A percentile compares a stretch with the other conserved stretches of the same genome.
Conservation (phyloP, 768 basidiomycete genomes). For the Lentinus brumalis region DNA sequence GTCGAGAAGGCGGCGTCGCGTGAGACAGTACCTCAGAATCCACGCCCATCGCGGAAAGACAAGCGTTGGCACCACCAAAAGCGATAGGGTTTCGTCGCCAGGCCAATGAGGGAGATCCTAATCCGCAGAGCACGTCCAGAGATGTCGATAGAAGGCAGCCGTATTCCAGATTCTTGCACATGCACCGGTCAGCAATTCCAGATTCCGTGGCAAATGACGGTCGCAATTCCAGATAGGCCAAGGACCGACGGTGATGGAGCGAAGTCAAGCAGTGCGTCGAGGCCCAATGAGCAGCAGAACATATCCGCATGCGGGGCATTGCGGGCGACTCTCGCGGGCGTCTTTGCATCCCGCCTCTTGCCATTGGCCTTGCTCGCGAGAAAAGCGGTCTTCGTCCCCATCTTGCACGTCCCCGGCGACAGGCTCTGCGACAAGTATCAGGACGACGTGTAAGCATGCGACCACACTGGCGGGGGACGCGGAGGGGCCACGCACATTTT, state of each 20-base stretch:
- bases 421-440: slow-evolving; percentile 6
- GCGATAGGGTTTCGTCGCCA: not conserved
- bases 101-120: slow-evolving; percentile 11
- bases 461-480: not conserved
- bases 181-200: slow-evolving; percentile 18
- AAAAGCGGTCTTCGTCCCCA: not conserved
- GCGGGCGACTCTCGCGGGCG: slow-evolving; percentile 2
- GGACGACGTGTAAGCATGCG: not conserved
- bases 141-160: not conserved
- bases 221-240: slow-evolving; percentile 2
- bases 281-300: slow-evolving; percentile 15
- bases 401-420: slow-evolving; percentile 8
- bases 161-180: slow-evolving; percentile 18
- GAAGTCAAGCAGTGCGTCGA: slow-evolving; percentile 6
- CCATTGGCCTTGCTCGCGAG: slow-evolving; percentile 8
- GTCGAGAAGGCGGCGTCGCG: not conserved
- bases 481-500: slow-evolving; percentile 12
- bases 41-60: not conserved
- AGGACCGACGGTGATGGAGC: slow-evolving; percentile 7
- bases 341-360: slow-evolving; percentile 13
- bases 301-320: slow-evolving; percentile 7
- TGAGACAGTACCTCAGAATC: not conserved
- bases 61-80: slow-evolving; percentile 3
- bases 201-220: slow-evolving; percentile 14
- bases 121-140: slow-evolving; percentile 1